Percentiles rank a stretch among this genome's conserved stretches.
These are phyloP conservation scores for Brassica balearica DNA, from an alignment of 441 rosid species.

Conservation along the genomic window DNA sequence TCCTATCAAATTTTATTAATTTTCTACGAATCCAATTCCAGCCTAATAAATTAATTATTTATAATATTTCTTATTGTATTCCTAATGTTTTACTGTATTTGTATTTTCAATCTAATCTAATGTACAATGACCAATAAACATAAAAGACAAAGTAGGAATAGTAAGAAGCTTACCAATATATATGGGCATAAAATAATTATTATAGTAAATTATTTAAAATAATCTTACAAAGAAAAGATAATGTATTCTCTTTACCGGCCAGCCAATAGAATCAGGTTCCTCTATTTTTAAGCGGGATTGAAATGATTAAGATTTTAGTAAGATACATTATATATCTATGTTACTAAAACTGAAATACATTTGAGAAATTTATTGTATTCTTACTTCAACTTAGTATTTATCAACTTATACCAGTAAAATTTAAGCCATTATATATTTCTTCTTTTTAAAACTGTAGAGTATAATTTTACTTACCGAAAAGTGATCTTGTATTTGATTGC, in stretches of 20 bases:
- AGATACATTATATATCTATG: too few relatives aligned
- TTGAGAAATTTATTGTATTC: too few relatives aligned
- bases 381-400: too few relatives aligned
- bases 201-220: background rate
- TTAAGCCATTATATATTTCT: too few relatives aligned
- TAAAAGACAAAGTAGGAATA: background rate
- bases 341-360: too few relatives aligned
- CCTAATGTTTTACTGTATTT: conserved; percentile 11
- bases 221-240: background rate
- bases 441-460: too few relatives aligned
- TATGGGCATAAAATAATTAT: background rate
- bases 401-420: too few relatives aligned
- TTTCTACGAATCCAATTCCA: background rate
- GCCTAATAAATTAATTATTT: background rate
- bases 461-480: too few relatives aligned
- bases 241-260: conserved; percentile 26
- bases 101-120: conserved; percentile 6
- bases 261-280: conserved; percentile 17
- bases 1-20: background rate
- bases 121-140: conserved; percentile 1
- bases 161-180: background rate
- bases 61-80: background rate
- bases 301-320: background rate
- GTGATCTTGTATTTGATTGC: too few relatives aligned
- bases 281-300: background rate